Base-by-base conservation (phyloP, 495 filamentous ascomycete species). In the Parathielavia hyrcaniae region DNA sequence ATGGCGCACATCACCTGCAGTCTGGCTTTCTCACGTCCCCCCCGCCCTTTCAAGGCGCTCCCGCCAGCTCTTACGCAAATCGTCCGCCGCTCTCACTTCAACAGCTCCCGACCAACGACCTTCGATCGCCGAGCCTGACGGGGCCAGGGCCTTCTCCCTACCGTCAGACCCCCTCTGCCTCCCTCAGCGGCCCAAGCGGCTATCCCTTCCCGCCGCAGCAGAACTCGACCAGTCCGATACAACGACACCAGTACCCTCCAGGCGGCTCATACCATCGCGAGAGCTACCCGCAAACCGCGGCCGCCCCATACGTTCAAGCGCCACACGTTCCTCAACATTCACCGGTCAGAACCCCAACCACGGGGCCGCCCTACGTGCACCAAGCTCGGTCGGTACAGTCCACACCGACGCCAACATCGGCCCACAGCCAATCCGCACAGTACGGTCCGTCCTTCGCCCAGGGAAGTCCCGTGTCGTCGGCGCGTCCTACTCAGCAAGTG, bases 331-430 rank as follows among this genome's bases (percentile, higher is more conserved):
- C 80, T 22, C 78, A 81, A 54, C 80, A 77, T 59, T 75, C 78
- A 35, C 75, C 77, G 30, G 68, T 78, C 55, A 72, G 69, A 22
- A 76, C 76, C 9, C 73, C 75, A 17, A 75, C 73, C 50, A n/a
- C 58, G 6, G 26, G 41, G 11, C 48, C 59, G 35, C 39, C 53
- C 7, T 54, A 62, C 20, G 16, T 58, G 14, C 73, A 77, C 56
- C 67, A 71, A 59, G 75, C 77, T 30, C 75, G 74, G 50, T 76
- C 75, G 16, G 75, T 76, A 14, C 75, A 80, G 39, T 81, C 75
- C n/a, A 77, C 75, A 17, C 71, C 81, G 22, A 83, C 81, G 17
- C 80, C 81, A 22, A 81, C 79, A 1, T 83, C 81, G 20, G 75
- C 78, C 16, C 79, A 81, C 32, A 76, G 78, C 65, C 81, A 81